Evolutionary conservation across 345 rosid genomes (phyloP).

Genomic region (Balakata baccata): DNA sequence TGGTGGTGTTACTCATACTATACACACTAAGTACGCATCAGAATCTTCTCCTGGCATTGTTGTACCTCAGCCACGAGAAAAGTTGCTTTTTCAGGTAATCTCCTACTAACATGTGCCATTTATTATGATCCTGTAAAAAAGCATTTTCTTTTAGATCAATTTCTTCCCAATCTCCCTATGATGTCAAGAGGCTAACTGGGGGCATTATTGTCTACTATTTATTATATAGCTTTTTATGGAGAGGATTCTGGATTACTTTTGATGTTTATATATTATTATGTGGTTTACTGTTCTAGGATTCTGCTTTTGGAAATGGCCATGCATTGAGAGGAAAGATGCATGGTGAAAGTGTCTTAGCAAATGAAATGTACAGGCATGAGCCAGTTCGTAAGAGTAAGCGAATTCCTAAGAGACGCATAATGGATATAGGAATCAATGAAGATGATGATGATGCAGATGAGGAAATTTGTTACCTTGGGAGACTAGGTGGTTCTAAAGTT

Average conservation of each 20-base stretch:
- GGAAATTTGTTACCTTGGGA: constrained; percentile 22
- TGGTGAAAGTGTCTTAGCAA: constrained; percentile 16
- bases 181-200: not conserved
- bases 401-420: constrained; percentile 25
- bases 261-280: constrained; percentile 6
- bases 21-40: constrained; percentile 21
- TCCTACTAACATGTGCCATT: constrained; percentile 4
- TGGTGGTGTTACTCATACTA: constrained; percentile 28
- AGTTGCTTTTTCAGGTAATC: constrained; percentile 13
- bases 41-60: constrained; percentile 13
- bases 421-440: constrained; percentile 23
- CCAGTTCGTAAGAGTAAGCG: constrained; percentile 26
- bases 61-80: constrained; percentile 8
- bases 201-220: not conserved
- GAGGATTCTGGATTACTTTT: no score
- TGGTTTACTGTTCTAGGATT: constrained; percentile 9
- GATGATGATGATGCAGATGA: constrained; percentile 19
- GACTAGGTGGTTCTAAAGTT: constrained; percentile 10
- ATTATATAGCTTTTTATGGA: not conserved
- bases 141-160: not conserved
- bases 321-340: constrained; percentile 15
- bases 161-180: not conserved
- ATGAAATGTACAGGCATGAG: constrained; percentile 10
- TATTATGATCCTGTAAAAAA: not conserved
- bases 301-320: constrained; percentile 8